Evolutionary conservation across 202 grass and related monocot genomes (phyloP).

Genomic region (Digitaria exilis): DNA sequence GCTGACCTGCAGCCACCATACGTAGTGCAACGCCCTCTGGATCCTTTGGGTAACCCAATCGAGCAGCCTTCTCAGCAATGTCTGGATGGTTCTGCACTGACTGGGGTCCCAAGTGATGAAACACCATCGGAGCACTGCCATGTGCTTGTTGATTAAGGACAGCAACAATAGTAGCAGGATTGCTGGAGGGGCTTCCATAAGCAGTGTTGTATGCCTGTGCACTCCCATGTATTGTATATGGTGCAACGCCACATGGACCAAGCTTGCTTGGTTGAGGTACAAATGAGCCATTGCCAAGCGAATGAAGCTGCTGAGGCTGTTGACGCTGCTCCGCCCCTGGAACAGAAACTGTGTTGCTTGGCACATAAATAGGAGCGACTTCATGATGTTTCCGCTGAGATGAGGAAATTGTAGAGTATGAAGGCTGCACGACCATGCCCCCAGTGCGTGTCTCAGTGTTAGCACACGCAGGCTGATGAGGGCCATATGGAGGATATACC

Average conservation of each 20-base stretch:
- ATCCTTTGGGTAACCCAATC: slow-evolving; percentile 81
- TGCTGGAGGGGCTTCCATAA: slow-evolving; percentile 57
- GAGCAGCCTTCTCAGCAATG: slow-evolving; percentile 69
- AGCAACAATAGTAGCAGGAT: slow-evolving; percentile 46
- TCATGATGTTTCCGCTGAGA: slow-evolving; percentile 63
- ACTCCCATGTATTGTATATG: slow-evolving; percentile 59
- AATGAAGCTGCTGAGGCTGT: slow-evolving; percentile 46
- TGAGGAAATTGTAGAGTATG: slow-evolving; percentile 66
- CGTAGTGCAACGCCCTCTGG: slow-evolving; percentile 61
- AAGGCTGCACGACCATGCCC: slow-evolving; percentile 60
- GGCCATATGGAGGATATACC: slow-evolving; percentile 72
- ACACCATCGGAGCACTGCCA: slow-evolving; percentile 37
- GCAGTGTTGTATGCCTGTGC: slow-evolving; percentile 47
- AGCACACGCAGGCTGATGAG: slow-evolving; percentile 70
- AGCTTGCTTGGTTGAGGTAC: slow-evolving; percentile 52
- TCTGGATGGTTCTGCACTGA: slow-evolving; percentile 57
- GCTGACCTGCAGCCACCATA: slow-evolving; percentile 60
- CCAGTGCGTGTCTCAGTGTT: slow-evolving; percentile 54
- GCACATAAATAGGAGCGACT: slow-evolving; percentile 59
- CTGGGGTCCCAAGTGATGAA: slow-evolving; percentile 53
- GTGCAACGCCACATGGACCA: slow-evolving; percentile 45
- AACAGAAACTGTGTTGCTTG: slow-evolving; percentile 58
- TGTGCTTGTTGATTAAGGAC: slow-evolving; percentile 55
- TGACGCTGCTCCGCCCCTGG: slow-evolving; percentile 38
- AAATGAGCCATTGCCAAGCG: slow-evolving; percentile 40